These are phyloP conservation scores for Mentha longifolia DNA, from an alignment of 257 asterid species.

Conservation along the genomic window DNA sequence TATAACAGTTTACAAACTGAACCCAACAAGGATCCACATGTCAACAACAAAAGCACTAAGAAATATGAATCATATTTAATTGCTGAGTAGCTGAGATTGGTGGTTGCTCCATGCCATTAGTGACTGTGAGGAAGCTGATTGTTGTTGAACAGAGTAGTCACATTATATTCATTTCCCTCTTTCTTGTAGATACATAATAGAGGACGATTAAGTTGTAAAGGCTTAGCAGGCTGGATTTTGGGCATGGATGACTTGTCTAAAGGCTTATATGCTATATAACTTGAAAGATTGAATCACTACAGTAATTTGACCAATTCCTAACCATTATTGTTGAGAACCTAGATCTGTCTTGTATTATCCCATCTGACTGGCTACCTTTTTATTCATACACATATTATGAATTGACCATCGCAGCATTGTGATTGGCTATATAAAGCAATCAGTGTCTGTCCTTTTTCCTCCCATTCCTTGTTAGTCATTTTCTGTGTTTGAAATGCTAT, in stretches of 20 bases:
- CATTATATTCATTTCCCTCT: conserved; percentile 3
- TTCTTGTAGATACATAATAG: neutral
- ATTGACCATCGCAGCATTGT: neutral
- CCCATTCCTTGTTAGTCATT: neutral
- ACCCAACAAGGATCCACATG: conserved; percentile 19
- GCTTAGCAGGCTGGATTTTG: neutral
- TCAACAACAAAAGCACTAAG: neutral
- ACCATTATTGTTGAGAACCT: conserved; percentile 2
- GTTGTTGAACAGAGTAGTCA: too few relatives aligned
- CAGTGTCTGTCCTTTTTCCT: neutral
- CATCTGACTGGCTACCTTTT: conserved; percentile 10
- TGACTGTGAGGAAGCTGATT: too few relatives aligned
- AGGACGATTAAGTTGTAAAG: too few relatives aligned
- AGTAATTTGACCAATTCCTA: conserved; percentile 15
- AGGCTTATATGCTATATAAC: conserved; percentile 8
- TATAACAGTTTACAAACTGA: neutral
- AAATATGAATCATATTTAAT: neutral
- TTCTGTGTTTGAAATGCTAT: neutral
- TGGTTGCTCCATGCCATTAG: neutral
- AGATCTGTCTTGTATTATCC: conserved; percentile 9
- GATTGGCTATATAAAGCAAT: neutral
- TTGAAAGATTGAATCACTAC: neutral
- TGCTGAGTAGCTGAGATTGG: neutral
- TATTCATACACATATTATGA: neutral
- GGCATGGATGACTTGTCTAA: neutral